These are phyloP conservation scores for Arctium lappa DNA, from an alignment of 129 eudicot genomes.

Conservation along the genomic window DNA sequence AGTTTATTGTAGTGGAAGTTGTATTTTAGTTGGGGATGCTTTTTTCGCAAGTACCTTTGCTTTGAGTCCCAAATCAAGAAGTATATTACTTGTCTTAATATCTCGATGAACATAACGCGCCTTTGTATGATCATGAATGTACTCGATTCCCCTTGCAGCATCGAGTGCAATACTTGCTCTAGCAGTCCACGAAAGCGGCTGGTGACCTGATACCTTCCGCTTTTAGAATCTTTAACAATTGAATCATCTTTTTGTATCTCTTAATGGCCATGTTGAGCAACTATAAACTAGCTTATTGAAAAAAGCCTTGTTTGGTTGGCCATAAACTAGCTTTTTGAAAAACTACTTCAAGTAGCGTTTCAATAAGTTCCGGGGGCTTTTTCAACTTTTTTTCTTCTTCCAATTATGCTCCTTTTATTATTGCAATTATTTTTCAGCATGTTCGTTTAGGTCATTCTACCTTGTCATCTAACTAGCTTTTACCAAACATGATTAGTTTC, in stretches of 20 bases:
- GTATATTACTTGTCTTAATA: conserved; percentile 41
- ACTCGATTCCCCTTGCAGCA: conserved; percentile 44
- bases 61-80: conserved; percentile 40
- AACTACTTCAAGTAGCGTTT: background rate
- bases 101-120: conserved; percentile 45
- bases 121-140: conserved; percentile 48
- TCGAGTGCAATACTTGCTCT: conserved; percentile 42
- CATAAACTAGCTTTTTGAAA: background rate
- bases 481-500: background rate
- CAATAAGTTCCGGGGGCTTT: background rate
- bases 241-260: background rate
- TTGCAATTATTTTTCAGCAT: background rate
- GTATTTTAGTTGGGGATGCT: background rate
- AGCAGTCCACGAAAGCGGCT: conserved; percentile 43
- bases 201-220: conserved; percentile 21
- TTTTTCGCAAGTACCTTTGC: conserved; percentile 32
- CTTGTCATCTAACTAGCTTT: background rate
- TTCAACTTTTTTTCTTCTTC: background rate
- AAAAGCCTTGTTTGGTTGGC: background rate
- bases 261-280: background rate
- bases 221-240: conserved; percentile 11
- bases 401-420: background rate
- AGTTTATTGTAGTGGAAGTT: background rate
- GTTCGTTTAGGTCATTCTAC: background rate
- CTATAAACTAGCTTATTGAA: background rate